These are phyloP conservation scores for Tricladium varicosporioides DNA, from an alignment of 2,329 filamentous ascomycete species.

Conservation along the genomic window DNA sequence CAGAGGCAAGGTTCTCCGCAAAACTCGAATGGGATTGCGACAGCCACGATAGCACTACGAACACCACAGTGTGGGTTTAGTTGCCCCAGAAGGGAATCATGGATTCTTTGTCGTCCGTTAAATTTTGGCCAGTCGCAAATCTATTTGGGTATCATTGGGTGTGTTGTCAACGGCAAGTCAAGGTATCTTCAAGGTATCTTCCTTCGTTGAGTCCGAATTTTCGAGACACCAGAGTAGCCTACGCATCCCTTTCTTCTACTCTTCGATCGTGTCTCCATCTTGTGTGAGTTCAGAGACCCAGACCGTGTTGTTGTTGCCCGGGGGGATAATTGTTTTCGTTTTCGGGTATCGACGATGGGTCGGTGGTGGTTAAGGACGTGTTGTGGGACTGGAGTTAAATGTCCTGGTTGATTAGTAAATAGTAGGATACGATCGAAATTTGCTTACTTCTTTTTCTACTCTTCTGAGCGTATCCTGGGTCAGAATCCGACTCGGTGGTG, in stretches of 20 bases:
- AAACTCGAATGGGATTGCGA: too few relatives aligned
- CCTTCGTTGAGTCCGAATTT: neutral
- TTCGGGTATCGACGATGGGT: neutral
- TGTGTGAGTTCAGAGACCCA: neutral
- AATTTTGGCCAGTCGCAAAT: too few relatives aligned
- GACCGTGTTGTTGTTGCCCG: neutral
- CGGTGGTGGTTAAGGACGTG: neutral
- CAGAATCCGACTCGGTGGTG: conserved; percentile 9
- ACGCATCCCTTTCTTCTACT: neutral
- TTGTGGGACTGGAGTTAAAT: conserved; percentile 4
- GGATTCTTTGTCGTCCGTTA: too few relatives aligned
- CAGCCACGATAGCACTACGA: too few relatives aligned
- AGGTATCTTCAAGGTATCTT: conserved; percentile 3
- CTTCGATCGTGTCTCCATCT: conserved; percentile 14
- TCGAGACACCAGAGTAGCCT: conserved; percentile 1
- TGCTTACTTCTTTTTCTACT: conserved; percentile 7
- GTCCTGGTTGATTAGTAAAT: conserved; percentile 6
- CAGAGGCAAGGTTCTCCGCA: too few relatives aligned
- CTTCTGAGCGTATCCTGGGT: neutral
- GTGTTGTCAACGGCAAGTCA: neutral
- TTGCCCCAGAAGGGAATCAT: too few relatives aligned
- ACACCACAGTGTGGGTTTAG: too few relatives aligned
- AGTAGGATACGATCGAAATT: neutral
- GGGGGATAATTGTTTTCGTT: neutral
- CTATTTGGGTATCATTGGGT: neutral